phyloP scores from a whole-genome alignment of 179 eudicot species.

The Actinidia polygama region DNA sequence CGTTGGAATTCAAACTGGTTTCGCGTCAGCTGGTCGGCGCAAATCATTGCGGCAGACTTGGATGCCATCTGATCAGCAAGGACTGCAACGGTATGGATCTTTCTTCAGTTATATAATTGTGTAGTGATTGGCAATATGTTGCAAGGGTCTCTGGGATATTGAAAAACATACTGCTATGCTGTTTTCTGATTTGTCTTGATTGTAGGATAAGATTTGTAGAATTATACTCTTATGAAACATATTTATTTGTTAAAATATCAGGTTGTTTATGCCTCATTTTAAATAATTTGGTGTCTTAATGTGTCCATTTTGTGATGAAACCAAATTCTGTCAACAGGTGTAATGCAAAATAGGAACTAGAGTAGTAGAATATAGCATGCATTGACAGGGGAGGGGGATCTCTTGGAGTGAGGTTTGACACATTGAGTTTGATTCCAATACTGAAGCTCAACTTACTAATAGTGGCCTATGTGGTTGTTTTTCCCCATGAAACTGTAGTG shows the following conservation, averaged over 20 bases:
- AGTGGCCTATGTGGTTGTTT: not conserved
- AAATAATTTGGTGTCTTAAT: slow-evolving; percentile 3
- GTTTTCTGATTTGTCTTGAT: not conserved
- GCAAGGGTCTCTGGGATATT: not conserved
- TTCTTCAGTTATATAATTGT: not conserved
- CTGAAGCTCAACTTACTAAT: not conserved
- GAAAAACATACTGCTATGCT: not conserved
- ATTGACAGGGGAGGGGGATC: not conserved
- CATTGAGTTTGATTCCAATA: no score
- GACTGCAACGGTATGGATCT: slow-evolving; percentile 61
- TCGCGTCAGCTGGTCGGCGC: slow-evolving; percentile 67
- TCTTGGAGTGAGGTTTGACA: not conserved
- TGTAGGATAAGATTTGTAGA: not conserved
- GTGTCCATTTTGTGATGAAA: not conserved
- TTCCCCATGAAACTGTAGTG: not conserved
- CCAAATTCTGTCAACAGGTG: not conserved
- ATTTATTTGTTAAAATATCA: not conserved
- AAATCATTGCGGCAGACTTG: slow-evolving; percentile 74
- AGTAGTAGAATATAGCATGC: not conserved
- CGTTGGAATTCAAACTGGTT: slow-evolving; percentile 92
- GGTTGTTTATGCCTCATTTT: not conserved
- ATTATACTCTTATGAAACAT: not conserved
- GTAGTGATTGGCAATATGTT: not conserved
- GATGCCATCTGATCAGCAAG: slow-evolving; percentile 80
- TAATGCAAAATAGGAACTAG: not conserved